Conservation (phyloP, 148 eudicot species). For the Silene uniflora region DNA sequence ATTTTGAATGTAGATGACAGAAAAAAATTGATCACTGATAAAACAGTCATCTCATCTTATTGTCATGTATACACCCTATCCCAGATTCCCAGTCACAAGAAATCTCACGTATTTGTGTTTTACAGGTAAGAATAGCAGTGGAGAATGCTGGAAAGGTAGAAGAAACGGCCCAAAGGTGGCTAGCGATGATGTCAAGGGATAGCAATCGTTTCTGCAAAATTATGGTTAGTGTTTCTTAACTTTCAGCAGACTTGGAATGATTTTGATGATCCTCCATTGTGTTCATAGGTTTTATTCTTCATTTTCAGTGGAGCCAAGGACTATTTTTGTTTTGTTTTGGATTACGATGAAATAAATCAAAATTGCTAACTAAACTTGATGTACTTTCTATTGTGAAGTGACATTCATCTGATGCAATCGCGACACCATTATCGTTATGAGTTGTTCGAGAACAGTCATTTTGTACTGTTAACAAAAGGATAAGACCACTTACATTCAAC, state of each 20-base stretch:
- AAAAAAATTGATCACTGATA: neutral
- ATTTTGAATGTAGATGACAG: too few relatives aligned
- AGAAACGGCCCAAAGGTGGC: conserved; percentile 60
- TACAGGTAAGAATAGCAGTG: conserved; percentile 59
- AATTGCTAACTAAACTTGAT: too few relatives aligned
- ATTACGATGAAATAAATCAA: too few relatives aligned
- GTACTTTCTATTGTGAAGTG: too few relatives aligned
- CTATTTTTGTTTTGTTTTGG: too few relatives aligned
- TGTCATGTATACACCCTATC: neutral
- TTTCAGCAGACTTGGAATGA: neutral
- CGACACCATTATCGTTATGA: neutral
- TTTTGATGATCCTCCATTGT: neutral
- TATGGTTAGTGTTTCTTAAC: conserved; percentile 49
- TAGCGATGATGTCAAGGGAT: conserved; percentile 75
- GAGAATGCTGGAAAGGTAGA: conserved; percentile 63
- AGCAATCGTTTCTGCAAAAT: conserved; percentile 89
- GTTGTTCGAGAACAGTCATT: neutral
- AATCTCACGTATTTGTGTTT: conserved; percentile 17
- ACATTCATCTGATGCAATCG: neutral
- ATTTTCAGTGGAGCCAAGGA: neutral
- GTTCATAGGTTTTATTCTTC: neutral
- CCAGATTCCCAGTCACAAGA: neutral
- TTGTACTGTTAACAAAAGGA: neutral
- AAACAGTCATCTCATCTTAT: neutral
- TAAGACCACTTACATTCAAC: neutral